Percentiles rank a stretch among this genome's conserved stretches.
These are phyloP conservation scores for Fomes fomentarius DNA, from an alignment of 1,284 basidiomycete species.

Conservation along the genomic window DNA sequence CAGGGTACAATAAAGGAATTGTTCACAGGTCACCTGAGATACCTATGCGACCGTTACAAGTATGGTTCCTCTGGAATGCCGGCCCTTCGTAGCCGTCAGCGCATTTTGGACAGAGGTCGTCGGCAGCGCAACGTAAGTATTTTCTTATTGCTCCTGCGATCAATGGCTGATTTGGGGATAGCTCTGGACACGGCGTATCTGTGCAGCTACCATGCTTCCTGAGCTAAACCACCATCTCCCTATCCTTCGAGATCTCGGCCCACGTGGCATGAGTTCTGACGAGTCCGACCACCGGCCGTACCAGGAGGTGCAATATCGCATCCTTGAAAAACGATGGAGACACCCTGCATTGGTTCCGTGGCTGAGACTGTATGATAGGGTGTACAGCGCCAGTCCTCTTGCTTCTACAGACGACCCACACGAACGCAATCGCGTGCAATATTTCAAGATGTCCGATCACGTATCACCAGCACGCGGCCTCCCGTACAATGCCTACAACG, in stretches of 20 bases:
- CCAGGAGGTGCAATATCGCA: not conserved
- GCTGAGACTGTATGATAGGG: not conserved
- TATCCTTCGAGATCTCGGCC: not conserved
- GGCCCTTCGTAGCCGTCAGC: not conserved
- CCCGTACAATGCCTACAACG: not conserved
- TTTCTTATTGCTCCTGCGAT: not conserved
- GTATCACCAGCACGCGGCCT: not conserved
- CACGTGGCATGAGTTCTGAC: not conserved
- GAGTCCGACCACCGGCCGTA: not conserved
- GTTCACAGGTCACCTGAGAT: constrained; percentile 2
- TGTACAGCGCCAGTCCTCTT: not conserved
- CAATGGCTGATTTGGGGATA: not conserved
- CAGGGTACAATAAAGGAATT: not conserved
- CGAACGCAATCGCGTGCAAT: too few species aligned
- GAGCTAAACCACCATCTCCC: not conserved
- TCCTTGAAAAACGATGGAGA: not conserved
- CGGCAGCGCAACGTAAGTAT: not conserved
- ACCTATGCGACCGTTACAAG: not conserved
- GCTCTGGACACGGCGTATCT: not conserved
- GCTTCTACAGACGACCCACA: not conserved
- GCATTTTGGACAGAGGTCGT: not conserved
- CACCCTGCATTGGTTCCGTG: not conserved
- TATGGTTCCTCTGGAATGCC: not conserved
- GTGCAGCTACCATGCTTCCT: not conserved
- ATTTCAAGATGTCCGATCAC: too few species aligned